Evolutionary conservation across 495 filamentous ascomycete genomes (phyloP).

Genomic region (Articulospora tetracladia): DNA sequence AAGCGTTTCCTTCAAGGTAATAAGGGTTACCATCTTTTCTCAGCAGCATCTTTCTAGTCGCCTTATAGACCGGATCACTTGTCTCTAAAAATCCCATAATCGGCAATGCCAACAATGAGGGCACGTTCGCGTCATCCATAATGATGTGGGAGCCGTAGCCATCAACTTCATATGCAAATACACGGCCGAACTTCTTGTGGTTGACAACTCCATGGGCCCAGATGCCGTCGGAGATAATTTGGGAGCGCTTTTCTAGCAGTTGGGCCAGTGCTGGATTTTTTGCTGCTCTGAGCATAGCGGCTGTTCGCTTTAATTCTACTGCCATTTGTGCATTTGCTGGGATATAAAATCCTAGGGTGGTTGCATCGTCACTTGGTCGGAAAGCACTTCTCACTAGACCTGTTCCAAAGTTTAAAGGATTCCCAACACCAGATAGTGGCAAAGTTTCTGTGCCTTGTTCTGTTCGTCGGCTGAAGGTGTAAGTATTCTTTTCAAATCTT

Average conservation of each 20-base stretch:
- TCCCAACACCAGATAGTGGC: constrained; percentile 76
- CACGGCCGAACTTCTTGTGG: constrained; percentile 77
- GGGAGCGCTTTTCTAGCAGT: constrained; percentile 56
- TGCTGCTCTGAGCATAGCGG: constrained; percentile 58
- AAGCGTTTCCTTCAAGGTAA: constrained; percentile 72
- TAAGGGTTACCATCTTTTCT: constrained; percentile 81
- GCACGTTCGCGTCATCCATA: constrained; percentile 98
- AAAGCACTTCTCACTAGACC: constrained; percentile 90
- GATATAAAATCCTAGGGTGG: constrained; percentile 92
- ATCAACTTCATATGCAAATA: constrained; percentile 97
- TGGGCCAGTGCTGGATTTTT: constrained; percentile 47
- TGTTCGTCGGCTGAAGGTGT: constrained; percentile 82
- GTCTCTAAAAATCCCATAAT: constrained; percentile 75
- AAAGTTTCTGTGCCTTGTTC: constrained; percentile 87
- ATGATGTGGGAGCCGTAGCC: constrained; percentile 87
- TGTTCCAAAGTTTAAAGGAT: constrained; percentile 81
- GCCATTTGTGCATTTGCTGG: constrained; percentile 96
- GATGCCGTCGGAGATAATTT: constrained; percentile 69
- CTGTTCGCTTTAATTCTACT: constrained; percentile 78
- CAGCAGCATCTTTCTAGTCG: constrained; percentile 90
- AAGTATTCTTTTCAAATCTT: constrained; percentile 64
- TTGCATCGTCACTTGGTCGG: constrained; percentile 96
- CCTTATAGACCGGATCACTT: constrained; percentile 71
- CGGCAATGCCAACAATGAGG: constrained; percentile 82
- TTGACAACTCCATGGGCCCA: constrained; percentile 87